Evolutionary conservation across 331 rosid species (phyloP).

Genomic region (Quercus tomentella): DNA sequence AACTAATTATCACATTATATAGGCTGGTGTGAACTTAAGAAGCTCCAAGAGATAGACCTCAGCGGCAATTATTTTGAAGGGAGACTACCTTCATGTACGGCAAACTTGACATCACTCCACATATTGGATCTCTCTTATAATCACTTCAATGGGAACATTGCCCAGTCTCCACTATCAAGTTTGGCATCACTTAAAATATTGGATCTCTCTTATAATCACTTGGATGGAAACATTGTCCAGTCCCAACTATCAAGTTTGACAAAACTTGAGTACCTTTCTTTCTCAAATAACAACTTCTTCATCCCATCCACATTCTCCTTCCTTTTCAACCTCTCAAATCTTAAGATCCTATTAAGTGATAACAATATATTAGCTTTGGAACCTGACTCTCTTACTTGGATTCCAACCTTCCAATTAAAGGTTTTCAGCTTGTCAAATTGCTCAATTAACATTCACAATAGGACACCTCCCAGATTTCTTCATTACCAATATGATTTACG

Average conservation of each 20-base stretch:
- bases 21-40: constrained; percentile 10
- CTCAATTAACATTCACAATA: background rate
- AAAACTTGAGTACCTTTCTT: background rate
- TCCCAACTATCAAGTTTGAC: background rate
- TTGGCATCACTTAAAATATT: constrained; percentile 1
- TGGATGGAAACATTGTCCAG: background rate
- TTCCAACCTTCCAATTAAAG: constrained; percentile 4
- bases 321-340: background rate
- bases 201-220: background rate
- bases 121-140: background rate
- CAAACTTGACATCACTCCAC: constrained; percentile 1
- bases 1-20: no score
- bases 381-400: background rate
- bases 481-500: background rate
- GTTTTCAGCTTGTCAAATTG: background rate
- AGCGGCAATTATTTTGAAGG: constrained; percentile 1
- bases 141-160: constrained; percentile 1
- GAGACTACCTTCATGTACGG: background rate
- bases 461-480: background rate
- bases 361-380: constrained; percentile 3
- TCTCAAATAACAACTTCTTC: background rate
- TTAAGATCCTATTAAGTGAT: background rate
- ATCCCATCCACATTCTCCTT: background rate
- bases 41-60: constrained; percentile 6
- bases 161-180: background rate